These are phyloP conservation scores for Pythium dissotocum DNA, from an alignment of 352 stramenopile species.

Conservation along the genomic window DNA sequence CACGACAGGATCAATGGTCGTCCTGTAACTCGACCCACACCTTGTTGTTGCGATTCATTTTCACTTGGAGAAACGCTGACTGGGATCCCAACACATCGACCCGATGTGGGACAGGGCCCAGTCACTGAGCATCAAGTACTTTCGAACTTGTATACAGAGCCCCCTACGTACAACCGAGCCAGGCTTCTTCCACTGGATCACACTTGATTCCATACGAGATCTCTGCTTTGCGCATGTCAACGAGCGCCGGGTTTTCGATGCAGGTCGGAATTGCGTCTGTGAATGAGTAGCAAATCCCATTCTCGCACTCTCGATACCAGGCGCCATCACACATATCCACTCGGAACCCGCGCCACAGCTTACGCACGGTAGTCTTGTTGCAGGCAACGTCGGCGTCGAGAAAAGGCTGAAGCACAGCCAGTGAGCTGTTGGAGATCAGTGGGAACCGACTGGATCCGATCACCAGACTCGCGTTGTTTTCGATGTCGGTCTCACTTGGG, in stretches of 20 bases:
- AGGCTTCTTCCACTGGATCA: slow-evolving; percentile 27
- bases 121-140: no score
- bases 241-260: not conserved
- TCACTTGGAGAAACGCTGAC: no score
- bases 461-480: not conserved
- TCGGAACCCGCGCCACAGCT: not conserved
- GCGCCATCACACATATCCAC: slow-evolving; percentile 23
- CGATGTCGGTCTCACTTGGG: slow-evolving; percentile 6
- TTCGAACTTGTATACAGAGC: no score
- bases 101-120: not conserved
- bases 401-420: slow-evolving; percentile 14
- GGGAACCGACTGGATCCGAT: slow-evolving; percentile 10
- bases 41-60: no score
- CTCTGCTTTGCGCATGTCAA: slow-evolving; percentile 17
- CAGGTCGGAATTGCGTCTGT: not conserved
- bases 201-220: slow-evolving; percentile 21
- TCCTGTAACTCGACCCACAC: no score
- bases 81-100: no score
- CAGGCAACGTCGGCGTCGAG: slow-evolving; percentile 1
- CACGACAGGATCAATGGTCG: no score
- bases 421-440: slow-evolving; percentile 10
- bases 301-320: slow-evolving; percentile 28
- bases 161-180: slow-evolving; percentile 26
- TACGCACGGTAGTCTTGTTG: not conserved
- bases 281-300: slow-evolving; percentile 25